Conservation (phyloP, 345 rosid genomes). For the Brassica juncea region DNA sequence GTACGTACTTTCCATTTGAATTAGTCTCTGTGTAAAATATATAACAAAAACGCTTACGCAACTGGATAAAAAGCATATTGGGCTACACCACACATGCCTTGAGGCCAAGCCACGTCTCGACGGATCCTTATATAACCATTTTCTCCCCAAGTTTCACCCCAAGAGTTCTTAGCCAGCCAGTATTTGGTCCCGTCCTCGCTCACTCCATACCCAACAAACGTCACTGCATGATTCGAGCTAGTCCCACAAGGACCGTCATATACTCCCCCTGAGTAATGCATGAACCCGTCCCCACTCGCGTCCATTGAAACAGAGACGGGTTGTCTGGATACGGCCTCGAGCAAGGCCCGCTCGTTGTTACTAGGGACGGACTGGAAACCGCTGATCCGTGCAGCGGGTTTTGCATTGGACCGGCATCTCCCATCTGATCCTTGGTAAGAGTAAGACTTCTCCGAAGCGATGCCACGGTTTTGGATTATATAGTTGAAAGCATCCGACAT, state of each 20-base stretch:
- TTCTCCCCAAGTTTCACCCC: slow-evolving; percentile 64
- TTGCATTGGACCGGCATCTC: slow-evolving; percentile 17
- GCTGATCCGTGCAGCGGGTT: slow-evolving; percentile 46
- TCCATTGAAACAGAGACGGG: slow-evolving; percentile 62
- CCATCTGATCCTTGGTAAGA: slow-evolving; percentile 50
- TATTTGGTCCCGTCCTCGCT: slow-evolving; percentile 47
- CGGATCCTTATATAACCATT: slow-evolving; percentile 55
- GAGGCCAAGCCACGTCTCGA: slow-evolving; percentile 43
- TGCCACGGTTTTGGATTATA: slow-evolving; percentile 46
- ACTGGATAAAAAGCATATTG: slow-evolving; percentile 53
- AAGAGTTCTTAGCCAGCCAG: slow-evolving; percentile 69
- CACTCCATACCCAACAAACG: slow-evolving; percentile 58
- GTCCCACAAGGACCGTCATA: slow-evolving; percentile 51
- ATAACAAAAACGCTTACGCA: slow-evolving; percentile 23
- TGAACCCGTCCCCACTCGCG: slow-evolving; percentile 38
- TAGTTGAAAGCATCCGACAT: slow-evolving; percentile 58
- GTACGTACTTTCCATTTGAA: slow-evolving; percentile 7
- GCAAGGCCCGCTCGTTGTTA: slow-evolving; percentile 50
- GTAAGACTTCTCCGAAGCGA: slow-evolving; percentile 50
- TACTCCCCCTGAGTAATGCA: slow-evolving; percentile 49
- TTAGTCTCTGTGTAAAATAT: background rate
- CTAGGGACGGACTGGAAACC: slow-evolving; percentile 54
- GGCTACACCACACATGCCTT: slow-evolving; percentile 64
- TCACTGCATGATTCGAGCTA: slow-evolving; percentile 49
- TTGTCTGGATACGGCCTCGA: slow-evolving; percentile 54